Base-by-base conservation (phyloP, 805 yeast species). In the Spathaspora arborariae region DNA sequence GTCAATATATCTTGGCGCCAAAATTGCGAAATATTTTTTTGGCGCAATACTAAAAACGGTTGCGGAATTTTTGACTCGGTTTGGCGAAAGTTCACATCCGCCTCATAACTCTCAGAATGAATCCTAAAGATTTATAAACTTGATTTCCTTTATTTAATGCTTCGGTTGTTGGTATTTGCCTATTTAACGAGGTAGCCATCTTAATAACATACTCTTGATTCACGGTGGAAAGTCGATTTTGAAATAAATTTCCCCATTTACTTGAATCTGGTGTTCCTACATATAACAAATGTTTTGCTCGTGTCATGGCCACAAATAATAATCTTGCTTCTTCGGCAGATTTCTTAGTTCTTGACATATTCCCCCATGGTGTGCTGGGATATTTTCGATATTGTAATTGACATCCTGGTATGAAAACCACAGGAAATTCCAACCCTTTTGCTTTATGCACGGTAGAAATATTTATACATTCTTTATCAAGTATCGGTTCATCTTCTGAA, bases 371-470 rank as follows among this genome's bases (percentile, higher is more conserved):
- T 24, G 5, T 24, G 27, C 5, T 13, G 10, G n/a, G 22, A 34
- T 27, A n/a, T 13, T 19, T 16, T 16, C 9, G 5, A 37, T 20
- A 37, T 13, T n/a, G 26, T n/a, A 15, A n/a, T 10, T 13, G 20
- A 13, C 50, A 36, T 2, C 62, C 63, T 4, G 54, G 45, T 3
- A 84, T 53, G 59, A 85, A 84, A 1, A 83, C 88, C 10, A 84
- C 69, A 0, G 90, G 89, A 54, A 80, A 84, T 51, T 85, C 90
- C 4, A 84, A 60, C 0, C 94, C 92, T 54, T 86, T 86, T 1
- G 91, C 81, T 0, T 87, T 72, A 60, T 86, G 92, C 1, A 86
- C 77, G 0, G 92, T 86, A 0, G 89, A 80, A 1, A 85, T 53
- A 43, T 79, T 80, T 5, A 85, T 70, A 58, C 35, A 60, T 49